These are phyloP conservation scores for Didymellaceae sp. DNA, from an alignment of 2,329 filamentous ascomycete species.

Conservation along the genomic window DNA sequence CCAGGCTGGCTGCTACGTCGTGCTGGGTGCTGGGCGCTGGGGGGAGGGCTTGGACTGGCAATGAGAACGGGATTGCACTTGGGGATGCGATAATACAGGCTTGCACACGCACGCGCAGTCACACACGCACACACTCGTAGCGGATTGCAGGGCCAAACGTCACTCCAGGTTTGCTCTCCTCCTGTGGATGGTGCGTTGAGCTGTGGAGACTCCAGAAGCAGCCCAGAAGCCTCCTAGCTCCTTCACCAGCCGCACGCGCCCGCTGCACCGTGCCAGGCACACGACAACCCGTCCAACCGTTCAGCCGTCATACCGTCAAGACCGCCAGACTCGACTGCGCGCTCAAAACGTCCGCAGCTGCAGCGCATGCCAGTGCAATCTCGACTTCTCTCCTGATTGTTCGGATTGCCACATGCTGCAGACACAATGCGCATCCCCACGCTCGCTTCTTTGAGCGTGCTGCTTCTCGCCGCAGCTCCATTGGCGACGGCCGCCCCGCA, in stretches of 20 bases:
- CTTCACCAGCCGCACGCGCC: neutral
- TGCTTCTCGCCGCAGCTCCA: constrained; percentile 38
- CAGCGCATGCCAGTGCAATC: neutral
- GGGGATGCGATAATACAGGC: too few species aligned
- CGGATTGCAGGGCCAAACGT: too few species aligned
- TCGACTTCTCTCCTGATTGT: neutral
- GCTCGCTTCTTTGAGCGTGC: constrained; percentile 35
- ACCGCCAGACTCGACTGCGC: neutral
- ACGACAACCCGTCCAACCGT: too few species aligned
- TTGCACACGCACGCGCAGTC: too few species aligned
- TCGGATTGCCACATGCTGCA: neutral
- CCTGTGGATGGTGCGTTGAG: neutral
- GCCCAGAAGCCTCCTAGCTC: neutral
- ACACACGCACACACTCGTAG: too few species aligned
- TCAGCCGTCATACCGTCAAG: neutral
- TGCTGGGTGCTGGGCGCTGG: neutral
- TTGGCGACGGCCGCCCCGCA: constrained; percentile 43
- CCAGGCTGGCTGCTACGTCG: neutral
- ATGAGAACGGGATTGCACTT: too few species aligned
- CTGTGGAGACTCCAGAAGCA: neutral
- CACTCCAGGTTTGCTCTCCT: neutral
- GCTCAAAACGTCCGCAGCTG: neutral
- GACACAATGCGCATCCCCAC: constrained; percentile 39
- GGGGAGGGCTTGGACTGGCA: too few species aligned
- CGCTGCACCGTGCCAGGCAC: neutral